These are phyloP conservation scores for Nidula niveotomentosa DNA, from an alignment of 1,284 basidiomycete species.

Conservation along the genomic window DNA sequence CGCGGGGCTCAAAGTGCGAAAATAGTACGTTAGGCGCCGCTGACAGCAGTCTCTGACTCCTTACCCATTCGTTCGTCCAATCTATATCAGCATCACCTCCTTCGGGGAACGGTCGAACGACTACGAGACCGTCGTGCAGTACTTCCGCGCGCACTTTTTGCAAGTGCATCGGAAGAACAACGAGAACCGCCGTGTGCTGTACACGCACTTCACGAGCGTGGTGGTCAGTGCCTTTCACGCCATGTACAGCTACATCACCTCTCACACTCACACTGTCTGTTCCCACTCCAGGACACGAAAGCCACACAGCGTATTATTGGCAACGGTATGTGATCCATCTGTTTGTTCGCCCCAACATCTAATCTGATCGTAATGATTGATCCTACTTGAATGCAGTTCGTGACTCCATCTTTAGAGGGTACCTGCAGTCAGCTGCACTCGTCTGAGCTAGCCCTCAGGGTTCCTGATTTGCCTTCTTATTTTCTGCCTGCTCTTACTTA, in stretches of 20 bases:
- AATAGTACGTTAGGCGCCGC: slow-evolving; percentile 58
- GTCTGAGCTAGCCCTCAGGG: slow-evolving; percentile 30
- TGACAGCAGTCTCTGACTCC: slow-evolving; percentile 5
- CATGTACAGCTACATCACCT: neutral
- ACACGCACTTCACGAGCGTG: slow-evolving; percentile 78
- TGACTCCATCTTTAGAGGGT: slow-evolving; percentile 72
- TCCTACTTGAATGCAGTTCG: slow-evolving; percentile 43
- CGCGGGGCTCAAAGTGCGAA: slow-evolving; percentile 64
- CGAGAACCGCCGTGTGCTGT: slow-evolving; percentile 73
- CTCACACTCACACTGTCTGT: neutral
- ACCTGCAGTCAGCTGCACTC: slow-evolving; percentile 68
- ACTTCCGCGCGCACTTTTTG: slow-evolving; percentile 82
- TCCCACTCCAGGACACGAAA: slow-evolving; percentile 63
- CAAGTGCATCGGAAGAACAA: slow-evolving; percentile 80
- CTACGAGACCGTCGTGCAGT: slow-evolving; percentile 75
- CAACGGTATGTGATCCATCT: slow-evolving; percentile 50
- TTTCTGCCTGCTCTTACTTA: neutral
- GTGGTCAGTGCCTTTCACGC: slow-evolving; percentile 49
- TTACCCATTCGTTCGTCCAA: no score
- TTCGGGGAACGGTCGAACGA: slow-evolving; percentile 79
- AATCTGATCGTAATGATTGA: slow-evolving; percentile 10
- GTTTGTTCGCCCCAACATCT: neutral
- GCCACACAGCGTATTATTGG: slow-evolving; percentile 79
- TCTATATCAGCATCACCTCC: slow-evolving; percentile 64
- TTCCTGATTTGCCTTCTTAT: neutral